Base-by-base conservation (phyloP, 768 basidiomycete genomes). In the Fistulinella prunicolor region DNA sequence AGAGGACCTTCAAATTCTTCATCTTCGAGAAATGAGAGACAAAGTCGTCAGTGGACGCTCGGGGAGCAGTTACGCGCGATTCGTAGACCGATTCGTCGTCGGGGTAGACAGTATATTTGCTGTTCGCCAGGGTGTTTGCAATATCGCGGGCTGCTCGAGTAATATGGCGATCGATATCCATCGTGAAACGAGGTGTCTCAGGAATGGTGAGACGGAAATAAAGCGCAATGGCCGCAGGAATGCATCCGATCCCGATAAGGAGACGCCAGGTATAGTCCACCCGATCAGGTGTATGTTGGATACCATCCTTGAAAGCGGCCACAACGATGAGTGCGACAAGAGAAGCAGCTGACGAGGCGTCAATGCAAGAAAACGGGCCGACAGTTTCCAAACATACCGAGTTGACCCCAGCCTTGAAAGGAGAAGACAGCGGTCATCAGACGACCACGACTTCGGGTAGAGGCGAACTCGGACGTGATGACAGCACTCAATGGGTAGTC, bases 161-260 rank as follows among this genome's bases (percentile, higher is more conserved):
- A 48, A 94, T 71, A 61, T 91, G 89, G 19, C 71, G 72, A 66
- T 89, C 86, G 53, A 94, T 79, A 71, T 94, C 90, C 84, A 92
- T 90, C 54, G 89, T 93, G 68, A 74, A 81, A 47, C 90, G 88
- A n/a, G 91, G 90, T 2, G 89, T 92, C 65, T 93, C 89, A 16
- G 89, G 88, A 63, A 93, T 88, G 19, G 89, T 91, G 26, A 92
- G 76, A 60, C 90, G 87, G 83, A 87, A 92, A 73, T 90, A 92
- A 40, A 92, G 80, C 14, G 88, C 89, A 47, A 90, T 62, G 26
- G 72, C 73, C 43, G 80, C 90, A 23, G 91, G 91, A 34, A 93
- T 70, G 49, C 83, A 86, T 40, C 91, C 91, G 37, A 92, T 70
- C 56, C 91, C 90, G 68, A 94, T 89, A 57, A 93, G 77, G 38